Conservation (phyloP, 306 rosid genomes). For the Echinosophora koreensis region DNA sequence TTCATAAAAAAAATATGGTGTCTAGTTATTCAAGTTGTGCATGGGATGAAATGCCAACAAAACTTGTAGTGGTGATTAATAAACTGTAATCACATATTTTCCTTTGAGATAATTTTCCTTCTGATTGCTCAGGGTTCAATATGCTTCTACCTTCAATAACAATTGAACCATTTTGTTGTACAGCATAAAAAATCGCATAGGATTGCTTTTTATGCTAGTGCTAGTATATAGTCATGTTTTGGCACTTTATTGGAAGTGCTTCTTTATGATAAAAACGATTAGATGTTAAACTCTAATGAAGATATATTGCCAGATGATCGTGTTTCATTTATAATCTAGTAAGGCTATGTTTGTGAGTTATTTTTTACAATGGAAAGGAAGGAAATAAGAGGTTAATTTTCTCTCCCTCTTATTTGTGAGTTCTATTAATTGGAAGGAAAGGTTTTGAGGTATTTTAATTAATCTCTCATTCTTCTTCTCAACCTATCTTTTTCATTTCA, state of each 20-base stretch:
- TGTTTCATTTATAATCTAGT: too few species aligned
- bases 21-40: slow-evolving; percentile 42
- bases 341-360: too few species aligned
- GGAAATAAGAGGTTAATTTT: too few species aligned
- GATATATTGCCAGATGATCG: too few species aligned
- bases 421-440: too few species aligned
- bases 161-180: slow-evolving; percentile 9
- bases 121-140: background rate
- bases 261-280: background rate
- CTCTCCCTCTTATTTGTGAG: too few species aligned
- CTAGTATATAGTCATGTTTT: background rate
- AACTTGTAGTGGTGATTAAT: background rate
- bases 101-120: slow-evolving; percentile 25
- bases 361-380: too few species aligned
- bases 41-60: slow-evolving; percentile 37
- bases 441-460: too few species aligned
- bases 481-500: too few species aligned
- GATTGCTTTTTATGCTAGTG: background rate
- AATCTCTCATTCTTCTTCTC: too few species aligned
- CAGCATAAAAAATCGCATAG: background rate
- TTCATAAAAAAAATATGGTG: background rate
- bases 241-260: background rate
- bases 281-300: too few species aligned
- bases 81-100: slow-evolving; percentile 7
- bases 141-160: slow-evolving; percentile 13